phyloP scores from a whole-genome alignment of 2,329 filamentous ascomycete species.

The Trichoderma polysporum region DNA sequence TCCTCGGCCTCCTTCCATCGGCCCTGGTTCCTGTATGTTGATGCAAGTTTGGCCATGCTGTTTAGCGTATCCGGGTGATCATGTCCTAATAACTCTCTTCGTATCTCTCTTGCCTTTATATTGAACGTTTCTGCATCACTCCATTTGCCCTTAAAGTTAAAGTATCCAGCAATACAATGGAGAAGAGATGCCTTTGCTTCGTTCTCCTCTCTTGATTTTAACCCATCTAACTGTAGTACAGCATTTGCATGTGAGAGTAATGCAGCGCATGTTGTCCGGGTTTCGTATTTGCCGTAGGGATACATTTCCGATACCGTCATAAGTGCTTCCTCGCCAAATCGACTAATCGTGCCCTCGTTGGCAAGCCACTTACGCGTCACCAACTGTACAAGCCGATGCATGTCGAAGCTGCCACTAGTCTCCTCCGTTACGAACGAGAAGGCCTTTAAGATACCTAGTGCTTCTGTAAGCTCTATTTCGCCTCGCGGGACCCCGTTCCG shows the following conservation, averaged over 20 bases:
- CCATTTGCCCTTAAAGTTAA: neutral
- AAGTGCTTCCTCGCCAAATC: neutral
- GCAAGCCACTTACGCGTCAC: constrained; percentile 34
- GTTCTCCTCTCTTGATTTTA: neutral
- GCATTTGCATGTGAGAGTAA: constrained; percentile 7
- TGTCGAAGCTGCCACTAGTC: constrained; percentile 25
- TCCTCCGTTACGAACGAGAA: constrained; percentile 29
- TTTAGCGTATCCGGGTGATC: too few relatives aligned
- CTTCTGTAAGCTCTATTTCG: constrained; percentile 17
- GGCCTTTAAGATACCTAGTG: constrained; percentile 30
- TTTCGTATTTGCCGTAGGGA: neutral
- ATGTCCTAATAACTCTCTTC: too few relatives aligned
- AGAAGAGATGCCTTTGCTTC: neutral
- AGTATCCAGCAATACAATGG: neutral
- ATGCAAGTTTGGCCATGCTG: too few relatives aligned
- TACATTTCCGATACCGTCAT: neutral
- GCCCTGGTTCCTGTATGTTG: too few relatives aligned
- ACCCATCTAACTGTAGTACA: neutral
- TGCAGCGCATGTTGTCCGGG: neutral
- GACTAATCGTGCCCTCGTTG: neutral
- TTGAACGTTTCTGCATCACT: neutral
- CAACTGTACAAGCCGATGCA: constrained; percentile 37
- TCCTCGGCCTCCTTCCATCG: too few relatives aligned
- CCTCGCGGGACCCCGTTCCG: neutral
- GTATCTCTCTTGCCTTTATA: too few relatives aligned